Evolutionary conservation across 2,329 filamentous ascomycete species (phyloP).

Genomic region (Aspergillus luchuensis): DNA sequence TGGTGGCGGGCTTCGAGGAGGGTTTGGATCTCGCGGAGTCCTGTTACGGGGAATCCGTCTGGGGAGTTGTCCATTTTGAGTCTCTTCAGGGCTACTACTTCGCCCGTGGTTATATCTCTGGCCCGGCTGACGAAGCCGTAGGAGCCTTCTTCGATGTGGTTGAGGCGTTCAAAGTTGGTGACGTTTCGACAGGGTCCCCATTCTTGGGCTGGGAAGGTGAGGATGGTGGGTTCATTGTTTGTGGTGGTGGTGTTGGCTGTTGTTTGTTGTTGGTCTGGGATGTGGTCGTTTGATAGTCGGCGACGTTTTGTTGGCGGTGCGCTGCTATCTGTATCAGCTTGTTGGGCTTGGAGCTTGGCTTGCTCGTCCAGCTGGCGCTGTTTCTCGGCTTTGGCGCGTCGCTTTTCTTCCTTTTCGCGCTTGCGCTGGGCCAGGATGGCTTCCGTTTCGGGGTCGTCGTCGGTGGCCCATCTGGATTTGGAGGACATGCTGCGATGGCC

Average conservation of each 20-base stretch:
- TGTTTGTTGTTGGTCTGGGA: slow-evolving; percentile 20
- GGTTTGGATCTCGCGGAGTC: slow-evolving; percentile 89
- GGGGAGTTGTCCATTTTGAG: slow-evolving; percentile 80
- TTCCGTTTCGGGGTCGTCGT: slow-evolving; percentile 77
- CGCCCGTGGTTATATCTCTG: slow-evolving; percentile 69
- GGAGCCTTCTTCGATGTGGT: slow-evolving; percentile 95
- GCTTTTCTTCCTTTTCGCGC: slow-evolving; percentile 86
- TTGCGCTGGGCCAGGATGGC: slow-evolving; percentile 69
- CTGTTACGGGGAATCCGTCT: slow-evolving; percentile 89
- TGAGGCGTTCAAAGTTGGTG: slow-evolving; percentile 86
- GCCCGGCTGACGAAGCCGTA: slow-evolving; percentile 94
- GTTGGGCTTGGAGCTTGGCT: slow-evolving; percentile 33
- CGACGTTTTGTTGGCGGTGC: slow-evolving; percentile 59
- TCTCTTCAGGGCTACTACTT: slow-evolving; percentile 88
- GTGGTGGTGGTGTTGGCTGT: slow-evolving; percentile 28
- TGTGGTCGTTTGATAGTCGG: slow-evolving; percentile 60
- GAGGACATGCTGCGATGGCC: slow-evolving; percentile 55
- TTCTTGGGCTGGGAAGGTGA: slow-evolving; percentile 69
- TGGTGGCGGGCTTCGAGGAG: slow-evolving; percentile 76
- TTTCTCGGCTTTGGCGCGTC: slow-evolving; percentile 78
- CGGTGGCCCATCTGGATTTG: slow-evolving; percentile 79
- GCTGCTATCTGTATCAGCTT: slow-evolving; percentile 30
- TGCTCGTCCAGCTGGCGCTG: slow-evolving; percentile 65
- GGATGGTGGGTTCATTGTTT: slow-evolving; percentile 55
- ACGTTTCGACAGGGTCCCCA: slow-evolving; percentile 77